phyloP scores from a whole-genome alignment of 352 stramenopile species.

The Phytophthora agathidicida region DNA sequence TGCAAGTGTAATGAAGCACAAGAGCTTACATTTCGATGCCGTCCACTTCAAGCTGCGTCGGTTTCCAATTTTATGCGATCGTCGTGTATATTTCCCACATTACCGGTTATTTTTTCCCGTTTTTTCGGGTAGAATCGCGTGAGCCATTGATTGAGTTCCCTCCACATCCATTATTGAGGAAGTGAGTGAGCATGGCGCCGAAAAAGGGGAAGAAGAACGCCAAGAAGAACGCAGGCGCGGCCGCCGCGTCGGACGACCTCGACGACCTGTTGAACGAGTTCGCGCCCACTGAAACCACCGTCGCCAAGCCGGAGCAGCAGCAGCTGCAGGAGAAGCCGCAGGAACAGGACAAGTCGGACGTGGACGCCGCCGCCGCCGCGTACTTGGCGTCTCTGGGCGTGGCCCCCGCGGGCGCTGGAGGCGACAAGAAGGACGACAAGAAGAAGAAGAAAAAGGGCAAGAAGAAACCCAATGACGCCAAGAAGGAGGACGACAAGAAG shows the following conservation, averaged over 20 bases:
- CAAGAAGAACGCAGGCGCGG: slow-evolving; percentile 49
- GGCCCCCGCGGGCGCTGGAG: slow-evolving; percentile 48
- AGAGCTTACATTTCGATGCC: too few relatives aligned
- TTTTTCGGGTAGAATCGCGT: slow-evolving; percentile 13
- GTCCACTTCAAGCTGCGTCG: background rate
- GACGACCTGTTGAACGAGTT: slow-evolving; percentile 84
- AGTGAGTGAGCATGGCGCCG: slow-evolving; percentile 56
- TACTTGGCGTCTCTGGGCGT: slow-evolving; percentile 82
- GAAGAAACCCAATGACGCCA: slow-evolving; percentile 67
- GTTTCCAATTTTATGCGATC: background rate
- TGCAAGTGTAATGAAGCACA: too few relatives aligned
- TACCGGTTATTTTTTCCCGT: too few relatives aligned
- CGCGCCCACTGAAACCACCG: slow-evolving; percentile 27
- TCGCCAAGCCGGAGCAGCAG: slow-evolving; percentile 15
- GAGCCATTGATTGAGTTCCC: slow-evolving; percentile 36
- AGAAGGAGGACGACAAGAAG: slow-evolving; percentile 78
- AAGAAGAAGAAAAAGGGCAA: slow-evolving; percentile 89
- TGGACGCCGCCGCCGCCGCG: slow-evolving; percentile 74
- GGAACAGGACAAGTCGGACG: slow-evolving; percentile 33
- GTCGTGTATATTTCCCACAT: background rate
- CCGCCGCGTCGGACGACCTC: slow-evolving; percentile 58
- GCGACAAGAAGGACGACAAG: slow-evolving; percentile 80
- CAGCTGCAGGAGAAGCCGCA: slow-evolving; percentile 16
- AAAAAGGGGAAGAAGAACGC: slow-evolving; percentile 83
- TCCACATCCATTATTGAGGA: slow-evolving; percentile 5